These are phyloP conservation scores for Colletotrichum melonis DNA, from an alignment of 2,329 filamentous ascomycete species.

Conservation along the genomic window DNA sequence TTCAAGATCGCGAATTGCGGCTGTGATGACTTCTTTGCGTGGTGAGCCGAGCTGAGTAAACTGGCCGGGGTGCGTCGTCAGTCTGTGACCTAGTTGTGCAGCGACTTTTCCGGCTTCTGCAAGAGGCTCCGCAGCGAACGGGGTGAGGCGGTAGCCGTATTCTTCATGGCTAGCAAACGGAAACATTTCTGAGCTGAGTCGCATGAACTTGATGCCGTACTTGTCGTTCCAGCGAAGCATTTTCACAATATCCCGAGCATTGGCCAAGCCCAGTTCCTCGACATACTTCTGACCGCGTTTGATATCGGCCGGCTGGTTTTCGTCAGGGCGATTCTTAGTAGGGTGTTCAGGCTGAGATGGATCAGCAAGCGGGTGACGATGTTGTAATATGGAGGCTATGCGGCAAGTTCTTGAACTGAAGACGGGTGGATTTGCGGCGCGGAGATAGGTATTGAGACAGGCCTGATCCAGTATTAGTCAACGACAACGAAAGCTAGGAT, in stretches of 20 bases:
- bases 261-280: slow-evolving; percentile 81
- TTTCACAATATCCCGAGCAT: slow-evolving; percentile 84
- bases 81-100: slow-evolving; percentile 81
- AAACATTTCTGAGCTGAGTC: slow-evolving; percentile 95
- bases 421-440: slow-evolving; percentile 82
- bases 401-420: slow-evolving; percentile 94
- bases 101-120: slow-evolving; percentile 82
- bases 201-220: slow-evolving; percentile 92
- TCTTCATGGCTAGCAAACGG: slow-evolving; percentile 91
- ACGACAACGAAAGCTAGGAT: neutral
- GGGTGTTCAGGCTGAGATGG: slow-evolving; percentile 81
- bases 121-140: slow-evolving; percentile 83
- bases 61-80: slow-evolving; percentile 92
- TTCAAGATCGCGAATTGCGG: slow-evolving; percentile 82
- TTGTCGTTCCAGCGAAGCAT: slow-evolving; percentile 93
- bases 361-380: slow-evolving; percentile 83
- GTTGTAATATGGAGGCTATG: slow-evolving; percentile 89
- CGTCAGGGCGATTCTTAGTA: slow-evolving; percentile 88
- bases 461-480: slow-evolving; percentile 60
- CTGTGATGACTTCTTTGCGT: slow-evolving; percentile 78
- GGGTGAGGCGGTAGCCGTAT: slow-evolving; percentile 86
- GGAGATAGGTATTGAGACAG: slow-evolving; percentile 92
- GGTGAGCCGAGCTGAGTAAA: slow-evolving; percentile 94
- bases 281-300: slow-evolving; percentile 78
- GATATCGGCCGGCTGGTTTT: slow-evolving; percentile 72